Conservation (phyloP, 495 filamentous ascomycete genomes). For the Lepidopterella palustris region DNA sequence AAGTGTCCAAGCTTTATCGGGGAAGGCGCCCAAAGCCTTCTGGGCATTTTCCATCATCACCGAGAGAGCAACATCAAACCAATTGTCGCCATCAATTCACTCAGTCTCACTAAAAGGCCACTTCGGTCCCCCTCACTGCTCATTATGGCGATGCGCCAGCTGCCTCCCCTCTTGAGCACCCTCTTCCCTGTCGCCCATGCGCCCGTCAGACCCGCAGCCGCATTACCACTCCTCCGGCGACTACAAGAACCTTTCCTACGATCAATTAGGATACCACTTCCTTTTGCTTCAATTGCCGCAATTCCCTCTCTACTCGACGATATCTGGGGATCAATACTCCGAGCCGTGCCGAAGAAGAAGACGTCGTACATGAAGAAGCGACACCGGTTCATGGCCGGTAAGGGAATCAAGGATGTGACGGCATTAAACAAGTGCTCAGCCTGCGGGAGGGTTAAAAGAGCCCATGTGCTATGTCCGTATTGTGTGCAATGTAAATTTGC, state of each 20-base stretch:
- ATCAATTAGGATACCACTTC: constrained; percentile 36
- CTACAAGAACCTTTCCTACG: constrained; percentile 26
- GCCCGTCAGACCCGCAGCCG: constrained; percentile 27
- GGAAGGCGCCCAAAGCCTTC: constrained; percentile 1
- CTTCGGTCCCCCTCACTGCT: background rate
- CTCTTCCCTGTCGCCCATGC: constrained; percentile 34
- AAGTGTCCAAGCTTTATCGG: constrained; percentile 9
- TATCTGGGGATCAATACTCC: constrained; percentile 87
- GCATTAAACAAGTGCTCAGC: constrained; percentile 77
- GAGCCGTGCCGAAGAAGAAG: constrained; percentile 97
- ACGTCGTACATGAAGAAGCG: constrained; percentile 95
- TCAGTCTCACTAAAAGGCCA: background rate
- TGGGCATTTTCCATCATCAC: constrained; percentile 11
- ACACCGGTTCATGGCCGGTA: constrained; percentile 86
- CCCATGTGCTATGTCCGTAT: constrained; percentile 78
- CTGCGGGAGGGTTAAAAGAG: constrained; percentile 80
- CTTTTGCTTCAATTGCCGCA: constrained; percentile 48
- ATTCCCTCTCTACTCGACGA: constrained; percentile 59
- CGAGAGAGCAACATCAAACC: background rate
- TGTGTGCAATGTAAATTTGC: constrained; percentile 60
- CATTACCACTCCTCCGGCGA: constrained; percentile 27
- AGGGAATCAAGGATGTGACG: constrained; percentile 84
- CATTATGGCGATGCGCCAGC: constrained; percentile 31
- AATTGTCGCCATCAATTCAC: background rate
- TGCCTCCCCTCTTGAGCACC: constrained; percentile 29